phyloP scores from a whole-genome alignment of 2,329 filamentous ascomycete genomes.

The Parafenestella ontariensis region DNA sequence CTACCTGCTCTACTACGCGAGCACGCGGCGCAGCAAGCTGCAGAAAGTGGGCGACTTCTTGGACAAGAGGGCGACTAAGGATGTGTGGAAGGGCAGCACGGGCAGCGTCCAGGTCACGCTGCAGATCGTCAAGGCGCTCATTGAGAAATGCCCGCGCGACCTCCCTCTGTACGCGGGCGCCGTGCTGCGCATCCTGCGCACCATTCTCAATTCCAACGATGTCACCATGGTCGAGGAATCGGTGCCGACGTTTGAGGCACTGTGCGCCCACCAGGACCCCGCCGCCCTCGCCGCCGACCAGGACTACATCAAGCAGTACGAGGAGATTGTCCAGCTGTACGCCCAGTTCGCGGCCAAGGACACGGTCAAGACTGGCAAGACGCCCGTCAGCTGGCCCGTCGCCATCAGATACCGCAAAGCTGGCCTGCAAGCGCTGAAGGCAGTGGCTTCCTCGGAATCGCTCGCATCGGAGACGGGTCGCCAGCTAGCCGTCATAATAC shows the following conservation, averaged over 20 bases:
- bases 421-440: conserved; percentile 75
- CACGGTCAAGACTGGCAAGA: conserved; percentile 47
- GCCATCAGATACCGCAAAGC: conserved; percentile 67
- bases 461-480: conserved; percentile 76
- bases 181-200: conserved; percentile 82
- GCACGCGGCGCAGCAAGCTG: conserved; percentile 91
- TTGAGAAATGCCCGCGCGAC: conserved; percentile 91
- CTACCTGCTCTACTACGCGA: conserved; percentile 96
- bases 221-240: conserved; percentile 93
- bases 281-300: conserved; percentile 86
- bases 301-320: conserved; percentile 81
- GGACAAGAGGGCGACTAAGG: conserved; percentile 89
- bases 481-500: conserved; percentile 80
- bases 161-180: conserved; percentile 86
- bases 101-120: conserved; percentile 95
- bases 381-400: conserved; percentile 71
- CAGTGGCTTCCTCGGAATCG: conserved; percentile 79
- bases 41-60: conserved; percentile 95
- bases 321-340: conserved; percentile 80
- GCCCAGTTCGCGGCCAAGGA: conserved; percentile 77
- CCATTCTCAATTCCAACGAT: conserved; percentile 83
- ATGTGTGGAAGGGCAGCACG: conserved; percentile 87
- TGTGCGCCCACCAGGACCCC: conserved; percentile 87
- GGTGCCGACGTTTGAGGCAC: conserved; percentile 82
- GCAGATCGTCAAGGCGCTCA: conserved; percentile 87